phyloP scores from a whole-genome alignment of 352 stramenopile genomes.

The Globisporangium rhizosaccharum region DNA sequence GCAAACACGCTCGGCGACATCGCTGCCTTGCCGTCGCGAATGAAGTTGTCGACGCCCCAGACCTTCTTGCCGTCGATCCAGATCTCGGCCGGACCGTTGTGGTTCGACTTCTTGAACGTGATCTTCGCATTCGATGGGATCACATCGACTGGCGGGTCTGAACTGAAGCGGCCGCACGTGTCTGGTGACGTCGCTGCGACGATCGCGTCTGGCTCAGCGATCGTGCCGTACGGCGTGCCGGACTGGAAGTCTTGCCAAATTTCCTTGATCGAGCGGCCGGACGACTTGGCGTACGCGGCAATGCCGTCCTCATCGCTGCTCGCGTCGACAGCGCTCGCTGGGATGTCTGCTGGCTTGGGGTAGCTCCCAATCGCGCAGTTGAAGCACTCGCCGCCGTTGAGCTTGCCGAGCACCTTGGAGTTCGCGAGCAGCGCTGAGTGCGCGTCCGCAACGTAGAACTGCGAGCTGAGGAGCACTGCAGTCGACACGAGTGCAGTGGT shows the following conservation, averaged over 20 bases:
- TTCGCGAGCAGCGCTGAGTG: conserved; percentile 13
- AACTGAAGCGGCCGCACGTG: conserved; percentile 16
- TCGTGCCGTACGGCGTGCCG: conserved; percentile 13
- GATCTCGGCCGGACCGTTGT: conserved; percentile 20
- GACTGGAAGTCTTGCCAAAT: conserved; percentile 15
- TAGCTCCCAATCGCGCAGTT: conserved; percentile 21
- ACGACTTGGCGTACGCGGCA: conserved; percentile 17
- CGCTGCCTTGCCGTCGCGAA: conserved; percentile 12
- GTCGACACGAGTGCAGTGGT: conserved; percentile 4
- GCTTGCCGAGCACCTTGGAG: conserved; percentile 18
- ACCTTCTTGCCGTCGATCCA: conserved; percentile 17
- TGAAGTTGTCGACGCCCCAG: conserved; percentile 18
- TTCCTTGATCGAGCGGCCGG: conserved; percentile 14
- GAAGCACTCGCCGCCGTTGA: conserved; percentile 21
- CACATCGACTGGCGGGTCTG: conserved; percentile 10
- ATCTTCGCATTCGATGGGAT: conserved; percentile 14
- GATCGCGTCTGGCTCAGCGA: conserved; percentile 13
- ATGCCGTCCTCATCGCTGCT: conserved; percentile 13
- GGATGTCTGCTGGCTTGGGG: conserved; percentile 15
- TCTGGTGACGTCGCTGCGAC: conserved; percentile 2
- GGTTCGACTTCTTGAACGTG: conserved; percentile 24
- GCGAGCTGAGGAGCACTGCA: background rate
- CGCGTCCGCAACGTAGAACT: conserved; percentile 1
- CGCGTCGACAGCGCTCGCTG: conserved; percentile 14
- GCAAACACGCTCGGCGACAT: conserved; percentile 14